Base-by-base conservation (phyloP, 345 rosid genomes). In the Balakata baccata region DNA sequence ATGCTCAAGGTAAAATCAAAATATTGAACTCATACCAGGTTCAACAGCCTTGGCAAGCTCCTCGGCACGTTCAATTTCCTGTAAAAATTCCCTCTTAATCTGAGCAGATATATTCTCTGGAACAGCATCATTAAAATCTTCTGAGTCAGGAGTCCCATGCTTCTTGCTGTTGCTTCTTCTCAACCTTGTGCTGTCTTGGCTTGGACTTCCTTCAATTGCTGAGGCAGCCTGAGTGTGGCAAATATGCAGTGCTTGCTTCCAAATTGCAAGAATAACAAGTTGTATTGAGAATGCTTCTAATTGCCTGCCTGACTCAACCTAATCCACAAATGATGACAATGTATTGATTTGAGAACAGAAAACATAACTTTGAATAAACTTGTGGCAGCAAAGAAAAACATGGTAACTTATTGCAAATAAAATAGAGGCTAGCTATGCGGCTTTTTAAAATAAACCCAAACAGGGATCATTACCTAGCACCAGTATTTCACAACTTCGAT, bases 161-260 rank as follows among this genome's bases (percentile, higher is more conserved):
- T 84, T 89, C 75, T 81, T 88, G 84, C 80, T 68, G 79, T 76
- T 81, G 80, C 83, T 82, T 58, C 34, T 29, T 29, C 88, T 85
- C 79, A 78, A 82, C 78, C 84, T 85, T 59, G 66, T 58, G 68
- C 63, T 82, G 67, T 86, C 92, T 72, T 69, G 86, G 78, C 76
- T 83, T 47, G 95, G 92, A 78, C 89, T 92, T 84, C 89, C 97
- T 87, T 91, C 96, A 77, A 82, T 84, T 60, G 87, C 96, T 72
- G 98, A 92, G 61, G 92, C 92, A 85, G 97, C 97, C 81, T 84
- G 92, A 25, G 99, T 75, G 81, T 95, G 99, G 84, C 98, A 91
- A 76, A 92, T 90, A 86, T 91, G 85, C 75, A 92, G 78, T 23
- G 96, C 98, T 78, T 89, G 98, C 86, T 91, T 95, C 98, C 98